Percentiles rank a stretch among this genome's conserved stretches.
Evolutionary conservation across 192 early-diverging fungal genomes (phyloP).

Genomic region (Umbelopsis sp.): DNA sequence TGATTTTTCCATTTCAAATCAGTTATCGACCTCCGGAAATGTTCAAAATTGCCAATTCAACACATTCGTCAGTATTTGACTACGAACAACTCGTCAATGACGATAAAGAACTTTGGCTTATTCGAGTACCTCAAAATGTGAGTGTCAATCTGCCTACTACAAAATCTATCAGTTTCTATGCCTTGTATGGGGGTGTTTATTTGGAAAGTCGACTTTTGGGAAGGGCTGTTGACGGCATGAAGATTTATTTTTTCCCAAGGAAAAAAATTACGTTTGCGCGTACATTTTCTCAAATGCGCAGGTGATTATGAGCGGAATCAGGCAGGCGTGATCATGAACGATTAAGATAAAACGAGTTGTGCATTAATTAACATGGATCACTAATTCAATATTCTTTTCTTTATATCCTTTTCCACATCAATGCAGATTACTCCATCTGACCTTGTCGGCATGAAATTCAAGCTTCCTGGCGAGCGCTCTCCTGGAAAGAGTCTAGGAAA

Average conservation of each 20-base stretch:
- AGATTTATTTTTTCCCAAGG: background rate
- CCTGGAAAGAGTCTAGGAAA: constrained; percentile 18
- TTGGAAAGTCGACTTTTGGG: background rate
- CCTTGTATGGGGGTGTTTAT: background rate
- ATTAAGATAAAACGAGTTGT: background rate
- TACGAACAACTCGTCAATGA: constrained; percentile 27
- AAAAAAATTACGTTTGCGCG: background rate
- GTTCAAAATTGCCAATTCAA: constrained; percentile 18
- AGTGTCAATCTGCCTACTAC: background rate
- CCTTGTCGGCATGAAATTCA: constrained; percentile 22
- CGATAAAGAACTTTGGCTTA: constrained; percentile 41
- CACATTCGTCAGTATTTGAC: constrained; percentile 21
- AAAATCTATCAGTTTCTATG: background rate
- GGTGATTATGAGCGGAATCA: constrained; percentile 14
- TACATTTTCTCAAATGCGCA: background rate
- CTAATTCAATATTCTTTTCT: constrained; percentile 10
- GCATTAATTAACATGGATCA: background rate
- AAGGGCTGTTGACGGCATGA: background rate
- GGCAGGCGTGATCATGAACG: background rate
- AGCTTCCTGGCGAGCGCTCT: constrained; percentile 3
- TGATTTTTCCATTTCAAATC: background rate
- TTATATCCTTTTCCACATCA: constrained; percentile 1
- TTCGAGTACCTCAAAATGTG: constrained; percentile 39
- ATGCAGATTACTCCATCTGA: constrained; percentile 12
- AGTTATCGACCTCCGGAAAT: constrained; percentile 28